Evolutionary conservation across 2,329 filamentous ascomycete species (phyloP), one percentile per base, ranked within the genome.

Genomic region (Talaromyces sp.): DNA sequence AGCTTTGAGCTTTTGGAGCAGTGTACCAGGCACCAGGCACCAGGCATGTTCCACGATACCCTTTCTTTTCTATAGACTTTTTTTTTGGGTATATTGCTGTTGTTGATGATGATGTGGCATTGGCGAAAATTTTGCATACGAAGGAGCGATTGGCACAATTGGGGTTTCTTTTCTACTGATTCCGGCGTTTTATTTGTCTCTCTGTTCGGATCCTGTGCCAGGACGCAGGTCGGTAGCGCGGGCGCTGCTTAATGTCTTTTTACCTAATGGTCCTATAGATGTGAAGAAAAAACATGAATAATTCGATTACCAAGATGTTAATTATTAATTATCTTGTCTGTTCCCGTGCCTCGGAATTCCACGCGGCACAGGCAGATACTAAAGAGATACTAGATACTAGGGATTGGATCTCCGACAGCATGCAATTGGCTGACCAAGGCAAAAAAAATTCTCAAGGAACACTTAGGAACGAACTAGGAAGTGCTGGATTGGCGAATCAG

Each of bases 11-110:
- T 29, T 29, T 29, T 41, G 32, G 54, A 41, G 32, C 43, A 52
- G 49, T 35, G 31, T 43, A 38, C 51, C 49, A 55, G 35, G 52
- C 26, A 38, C 51, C 49, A 55, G 35, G 52, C 26, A 38, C 51
- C 49, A 55, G 32, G 27, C 41, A 58, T 52, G 59, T 58, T 58
- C 59, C 56, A 55, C 54, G 59, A 58, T 61, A 58, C 56, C 55
- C 55, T 55, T 52, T 32, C 43, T 57, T 56, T 43, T 55, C 9
- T 29, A 55, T 26, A 43, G 21, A 24, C 32, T 41, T 17, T 21
- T 43, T 19, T 59, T 8, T 21, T 49, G 9, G 26, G 26, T 27
- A 27, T 27, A 27, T 19, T 49, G 32, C 38, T 51, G 43, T 4
- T 46, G 31, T 50, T 49, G 50, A 27, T 51, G 43, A 8, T 26